A percentile compares a stretch with the other conserved stretches of the same genome.
Evolutionary conservation across 345 rosid species (phyloP).

Genomic region (Acer saccharum): DNA sequence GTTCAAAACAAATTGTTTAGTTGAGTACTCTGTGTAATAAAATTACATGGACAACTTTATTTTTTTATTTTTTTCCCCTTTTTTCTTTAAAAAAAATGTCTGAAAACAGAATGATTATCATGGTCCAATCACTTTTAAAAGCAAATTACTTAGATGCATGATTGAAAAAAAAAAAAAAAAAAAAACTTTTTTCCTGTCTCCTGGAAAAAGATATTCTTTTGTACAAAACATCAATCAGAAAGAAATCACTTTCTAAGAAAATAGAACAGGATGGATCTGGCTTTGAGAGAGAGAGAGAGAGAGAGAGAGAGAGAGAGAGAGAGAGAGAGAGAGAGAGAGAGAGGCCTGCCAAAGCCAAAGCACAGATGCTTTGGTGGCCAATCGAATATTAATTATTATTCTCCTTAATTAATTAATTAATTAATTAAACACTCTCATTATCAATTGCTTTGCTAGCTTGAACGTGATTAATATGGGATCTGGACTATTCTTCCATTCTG

Average conservation of each 20-base stretch:
- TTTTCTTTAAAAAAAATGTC: background rate
- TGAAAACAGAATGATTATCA: constrained; percentile 18
- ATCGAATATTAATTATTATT: constrained; percentile 4
- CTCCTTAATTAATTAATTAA: background rate
- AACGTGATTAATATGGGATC: constrained; percentile 16
- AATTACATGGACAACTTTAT: background rate
- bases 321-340: background rate
- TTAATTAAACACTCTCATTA: too few species aligned
- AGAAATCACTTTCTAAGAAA: background rate
- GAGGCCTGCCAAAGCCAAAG: background rate
- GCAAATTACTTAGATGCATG: background rate
- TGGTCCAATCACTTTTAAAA: constrained; percentile 12
- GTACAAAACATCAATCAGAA: constrained; percentile 15
- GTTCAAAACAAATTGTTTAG: background rate
- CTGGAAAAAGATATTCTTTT: constrained; percentile 16
- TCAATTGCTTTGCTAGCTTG: background rate
- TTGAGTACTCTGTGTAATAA: too few species aligned
- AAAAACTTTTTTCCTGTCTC: constrained; percentile 10
- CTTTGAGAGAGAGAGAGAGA: background rate
- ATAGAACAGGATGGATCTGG: background rate
- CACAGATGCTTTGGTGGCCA: constrained; percentile 5
- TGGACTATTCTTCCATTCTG: background rate
- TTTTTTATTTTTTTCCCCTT: background rate
- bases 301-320: background rate
- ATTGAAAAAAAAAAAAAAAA: background rate